phyloP scores from a whole-genome alignment of 106 monocot genomes.

The Phalaenopsis aphrodite region DNA sequence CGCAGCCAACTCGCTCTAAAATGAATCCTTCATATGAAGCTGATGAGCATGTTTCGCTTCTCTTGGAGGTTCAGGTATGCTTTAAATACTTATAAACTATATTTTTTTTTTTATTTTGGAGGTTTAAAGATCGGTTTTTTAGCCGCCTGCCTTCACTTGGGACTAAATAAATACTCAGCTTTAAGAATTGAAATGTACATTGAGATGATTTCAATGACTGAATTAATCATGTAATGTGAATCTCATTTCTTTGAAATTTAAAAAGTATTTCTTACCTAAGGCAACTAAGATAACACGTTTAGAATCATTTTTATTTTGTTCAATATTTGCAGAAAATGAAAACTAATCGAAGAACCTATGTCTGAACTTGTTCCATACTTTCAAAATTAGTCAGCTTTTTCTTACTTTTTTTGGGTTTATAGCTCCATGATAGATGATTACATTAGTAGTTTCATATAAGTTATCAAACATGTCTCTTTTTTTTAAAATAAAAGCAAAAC shows the following conservation, averaged over 20 bases:
- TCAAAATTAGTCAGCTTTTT: background rate
- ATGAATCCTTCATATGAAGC: conserved; percentile 18
- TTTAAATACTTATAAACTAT: background rate
- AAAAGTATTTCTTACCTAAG: background rate
- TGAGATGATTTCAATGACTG: background rate
- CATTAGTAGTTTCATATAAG: too few species aligned
- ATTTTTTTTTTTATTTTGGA: background rate
- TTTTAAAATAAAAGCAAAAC: too few species aligned
- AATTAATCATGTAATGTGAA: background rate
- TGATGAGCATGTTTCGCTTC: conserved; percentile 13
- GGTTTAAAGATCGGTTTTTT: background rate
- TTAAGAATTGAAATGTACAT: background rate
- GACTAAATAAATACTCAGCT: background rate
- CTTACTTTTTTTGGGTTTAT: too few species aligned
- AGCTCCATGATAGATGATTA: too few species aligned
- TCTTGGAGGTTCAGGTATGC: conserved; percentile 30
- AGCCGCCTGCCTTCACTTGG: background rate
- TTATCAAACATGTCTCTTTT: too few species aligned
- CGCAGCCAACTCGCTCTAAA: conserved; percentile 37
- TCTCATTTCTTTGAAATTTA: background rate
- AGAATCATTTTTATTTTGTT: background rate
- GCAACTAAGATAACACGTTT: too few species aligned
- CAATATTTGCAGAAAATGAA: background rate
- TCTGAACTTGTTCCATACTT: background rate
- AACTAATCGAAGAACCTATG: background rate